These are phyloP conservation scores for Drechslera avenae DNA, from an alignment of 2,329 filamentous ascomycete genomes.

Conservation along the genomic window DNA sequence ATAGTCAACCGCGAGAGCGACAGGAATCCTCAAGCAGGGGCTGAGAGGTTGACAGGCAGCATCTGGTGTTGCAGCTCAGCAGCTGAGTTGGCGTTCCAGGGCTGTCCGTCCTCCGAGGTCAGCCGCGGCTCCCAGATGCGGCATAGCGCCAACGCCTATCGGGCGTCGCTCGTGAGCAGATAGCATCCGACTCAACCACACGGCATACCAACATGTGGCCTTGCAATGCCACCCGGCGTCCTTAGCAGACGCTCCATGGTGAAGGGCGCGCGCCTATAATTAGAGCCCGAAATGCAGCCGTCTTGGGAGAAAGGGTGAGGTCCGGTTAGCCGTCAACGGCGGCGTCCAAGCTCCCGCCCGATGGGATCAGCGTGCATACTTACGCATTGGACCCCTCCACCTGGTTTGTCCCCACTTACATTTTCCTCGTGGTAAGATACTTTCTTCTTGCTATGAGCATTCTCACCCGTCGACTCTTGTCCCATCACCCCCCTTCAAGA, in stretches of 20 bases:
- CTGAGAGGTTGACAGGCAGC: neutral
- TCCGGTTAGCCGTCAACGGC: slow-evolving; percentile 10
- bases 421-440: slow-evolving; percentile 22
- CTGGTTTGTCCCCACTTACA: slow-evolving; percentile 21
- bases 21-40: neutral
- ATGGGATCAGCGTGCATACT: slow-evolving; percentile 19
- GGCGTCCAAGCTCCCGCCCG: slow-evolving; percentile 19
- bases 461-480: slow-evolving; percentile 19
- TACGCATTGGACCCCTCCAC: slow-evolving; percentile 17
- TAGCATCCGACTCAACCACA: slow-evolving; percentile 4
- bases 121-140: slow-evolving; percentile 19
- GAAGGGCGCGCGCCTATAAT: slow-evolving; percentile 1
- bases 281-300: slow-evolving; percentile 3
- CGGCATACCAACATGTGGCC: neutral
- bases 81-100: slow-evolving; percentile 1
- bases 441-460: slow-evolving; percentile 24
- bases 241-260: neutral
- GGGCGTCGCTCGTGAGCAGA: neutral
- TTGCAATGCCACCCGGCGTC: neutral
- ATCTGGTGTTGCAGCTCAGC: slow-evolving; percentile 2
- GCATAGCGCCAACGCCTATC: slow-evolving; percentile 9
- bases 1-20: neutral
- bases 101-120: neutral
- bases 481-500: slow-evolving; percentile 13
- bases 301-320: slow-evolving; percentile 2